These are phyloP conservation scores for Colletotrichum godetiae DNA, from an alignment of 2,329 filamentous ascomycete genomes.

Conservation along the genomic window DNA sequence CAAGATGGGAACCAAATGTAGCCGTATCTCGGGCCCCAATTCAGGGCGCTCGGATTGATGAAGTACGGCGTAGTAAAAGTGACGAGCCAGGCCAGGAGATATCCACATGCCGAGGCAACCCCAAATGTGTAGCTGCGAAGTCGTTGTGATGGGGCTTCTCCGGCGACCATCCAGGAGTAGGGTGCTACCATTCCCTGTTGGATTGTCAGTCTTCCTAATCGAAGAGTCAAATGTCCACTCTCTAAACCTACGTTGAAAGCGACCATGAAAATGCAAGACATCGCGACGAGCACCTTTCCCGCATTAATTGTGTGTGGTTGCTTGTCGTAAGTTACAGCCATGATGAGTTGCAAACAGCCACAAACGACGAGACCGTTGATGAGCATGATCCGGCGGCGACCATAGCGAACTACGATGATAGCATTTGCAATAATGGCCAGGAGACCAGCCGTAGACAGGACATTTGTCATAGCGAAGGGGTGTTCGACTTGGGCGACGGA, in stretches of 20 bases:
- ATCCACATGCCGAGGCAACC: conserved; percentile 58
- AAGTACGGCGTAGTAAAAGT: conserved; percentile 67
- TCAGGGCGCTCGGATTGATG: conserved; percentile 60
- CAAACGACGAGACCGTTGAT: background rate
- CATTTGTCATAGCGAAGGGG: background rate
- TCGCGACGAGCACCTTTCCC: background rate
- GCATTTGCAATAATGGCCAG: background rate
- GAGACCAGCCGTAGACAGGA: background rate
- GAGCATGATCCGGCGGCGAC: background rate
- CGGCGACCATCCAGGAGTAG: conserved; percentile 64
- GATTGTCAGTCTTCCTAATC: background rate
- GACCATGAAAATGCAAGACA: background rate
- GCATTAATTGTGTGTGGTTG: background rate
- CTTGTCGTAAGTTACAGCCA: background rate
- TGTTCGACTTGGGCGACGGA: background rate
- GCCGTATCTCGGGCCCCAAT: conserved; percentile 63
- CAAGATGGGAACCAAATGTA: conserved; percentile 59
- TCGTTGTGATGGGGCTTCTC: conserved; percentile 63
- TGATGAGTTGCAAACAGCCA: background rate
- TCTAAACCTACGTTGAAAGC: background rate
- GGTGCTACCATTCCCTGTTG: conserved; percentile 43
- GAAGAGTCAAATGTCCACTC: background rate
- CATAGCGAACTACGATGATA: background rate
- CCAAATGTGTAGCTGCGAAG: conserved; percentile 64
- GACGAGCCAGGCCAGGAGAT: conserved; percentile 62